Conservation (phyloP, 192 early-diverging fungal genomes). For the Mortierella alpina region DNA sequence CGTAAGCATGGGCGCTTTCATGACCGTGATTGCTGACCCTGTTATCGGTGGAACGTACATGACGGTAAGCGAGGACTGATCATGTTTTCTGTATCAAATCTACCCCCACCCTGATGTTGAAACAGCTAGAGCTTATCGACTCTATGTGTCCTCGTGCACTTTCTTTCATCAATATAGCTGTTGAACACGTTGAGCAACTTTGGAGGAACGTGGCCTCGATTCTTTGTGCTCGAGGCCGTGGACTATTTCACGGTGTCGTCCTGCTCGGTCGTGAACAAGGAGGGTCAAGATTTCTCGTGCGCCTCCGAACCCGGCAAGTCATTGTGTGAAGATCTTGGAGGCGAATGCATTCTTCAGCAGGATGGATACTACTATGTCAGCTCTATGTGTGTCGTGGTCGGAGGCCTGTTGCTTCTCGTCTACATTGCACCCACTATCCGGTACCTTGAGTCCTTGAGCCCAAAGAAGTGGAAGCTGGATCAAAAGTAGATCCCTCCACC, state of each 20-base stretch:
- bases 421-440: conserved; percentile 73
- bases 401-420: conserved; percentile 62
- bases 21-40: conserved; percentile 95
- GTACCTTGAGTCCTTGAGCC: conserved; percentile 44
- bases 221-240: conserved; percentile 92
- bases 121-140: not conserved
- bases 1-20: conserved; percentile 94
- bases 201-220: conserved; percentile 97
- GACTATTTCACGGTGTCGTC: conserved; percentile 88
- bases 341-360: conserved; percentile 72
- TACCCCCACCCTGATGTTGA: not conserved
- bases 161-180: conserved; percentile 55
- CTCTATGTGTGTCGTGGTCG: conserved; percentile 72
- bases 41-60: conserved; percentile 89
- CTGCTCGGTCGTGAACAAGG: conserved; percentile 61
- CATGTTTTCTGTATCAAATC: not conserved
- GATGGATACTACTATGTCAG: conserved; percentile 94
- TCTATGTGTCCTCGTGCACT: not conserved
- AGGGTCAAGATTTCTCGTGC: conserved; percentile 66
- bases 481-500: not conserved
- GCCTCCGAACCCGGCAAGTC: conserved; percentile 69
- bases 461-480: conserved; percentile 40
- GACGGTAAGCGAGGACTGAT: conserved; percentile 47
- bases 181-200: conserved; percentile 96
- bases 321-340: conserved; percentile 71